Evolutionary conservation across 2,329 filamentous ascomycete genomes (phyloP).

Genomic region (Penicillium janthinellum): DNA sequence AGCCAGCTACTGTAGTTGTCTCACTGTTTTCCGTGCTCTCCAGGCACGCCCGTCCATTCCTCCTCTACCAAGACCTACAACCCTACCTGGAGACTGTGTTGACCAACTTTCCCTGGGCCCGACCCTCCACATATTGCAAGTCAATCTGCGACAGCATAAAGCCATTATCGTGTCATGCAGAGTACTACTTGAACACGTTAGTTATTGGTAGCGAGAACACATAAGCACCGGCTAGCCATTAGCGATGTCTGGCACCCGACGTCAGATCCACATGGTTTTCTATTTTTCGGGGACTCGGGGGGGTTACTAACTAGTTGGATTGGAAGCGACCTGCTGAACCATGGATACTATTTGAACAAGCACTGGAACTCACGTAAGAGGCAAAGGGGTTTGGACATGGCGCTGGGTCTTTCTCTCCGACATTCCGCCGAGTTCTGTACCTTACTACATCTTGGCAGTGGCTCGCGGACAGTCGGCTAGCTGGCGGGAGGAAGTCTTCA

Average conservation of each 20-base stretch:
- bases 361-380: conserved; percentile 1
- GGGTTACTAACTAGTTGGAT: neutral
- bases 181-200: neutral
- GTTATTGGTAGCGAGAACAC: neutral
- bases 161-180: neutral
- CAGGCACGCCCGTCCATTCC: neutral
- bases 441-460: neutral
- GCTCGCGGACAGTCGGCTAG: neutral
- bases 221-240: neutral
- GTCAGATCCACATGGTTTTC: conserved; percentile 33
- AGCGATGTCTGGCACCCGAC: conserved; percentile 14
- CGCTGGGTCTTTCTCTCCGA: neutral
- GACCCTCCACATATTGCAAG: neutral
- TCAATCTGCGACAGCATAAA: neutral
- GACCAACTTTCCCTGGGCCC: neutral
- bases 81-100: neutral
- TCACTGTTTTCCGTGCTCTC: neutral
- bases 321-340: neutral
- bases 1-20: neutral
- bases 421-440: neutral
- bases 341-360: neutral
- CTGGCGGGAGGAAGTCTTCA: neutral
- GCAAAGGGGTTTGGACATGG: conserved; percentile 7
- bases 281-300: conserved; percentile 9
- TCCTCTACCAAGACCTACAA: neutral